A percentile compares a stretch with the other conserved stretches of the same genome.
Conservation (phyloP, 805 yeast species). For the Saturnispora kantuleensis region DNA sequence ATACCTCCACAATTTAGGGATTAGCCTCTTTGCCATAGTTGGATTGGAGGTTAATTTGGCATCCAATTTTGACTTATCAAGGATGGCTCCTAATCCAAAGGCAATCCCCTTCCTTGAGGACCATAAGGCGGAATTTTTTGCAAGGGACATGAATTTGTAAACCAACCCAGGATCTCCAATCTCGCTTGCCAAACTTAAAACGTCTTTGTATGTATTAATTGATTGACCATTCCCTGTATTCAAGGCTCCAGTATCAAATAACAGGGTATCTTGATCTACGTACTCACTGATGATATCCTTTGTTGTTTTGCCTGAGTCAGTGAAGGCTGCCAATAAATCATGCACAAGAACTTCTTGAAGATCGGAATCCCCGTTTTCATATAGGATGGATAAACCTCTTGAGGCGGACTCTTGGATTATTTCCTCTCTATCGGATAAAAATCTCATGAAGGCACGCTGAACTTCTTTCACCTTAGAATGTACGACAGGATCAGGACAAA, state of each 20-base stretch:
- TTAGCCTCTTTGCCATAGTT: slow-evolving; percentile 45
- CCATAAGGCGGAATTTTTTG: slow-evolving; percentile 84
- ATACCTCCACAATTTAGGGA: slow-evolving; percentile 79
- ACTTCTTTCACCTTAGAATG: slow-evolving; percentile 45
- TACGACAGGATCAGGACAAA: slow-evolving; percentile 41
- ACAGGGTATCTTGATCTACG: slow-evolving; percentile 66
- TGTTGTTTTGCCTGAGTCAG: slow-evolving; percentile 47
- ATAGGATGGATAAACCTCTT: slow-evolving; percentile 73
- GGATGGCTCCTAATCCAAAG: slow-evolving; percentile 77
- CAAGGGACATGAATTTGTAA: slow-evolving; percentile 87
- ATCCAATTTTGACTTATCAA: slow-evolving; percentile 69
- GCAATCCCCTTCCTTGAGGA: slow-evolving; percentile 90
- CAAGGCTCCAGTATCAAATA: slow-evolving; percentile 75
- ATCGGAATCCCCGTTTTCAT: slow-evolving; percentile 62
- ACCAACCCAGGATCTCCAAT: slow-evolving; percentile 94
- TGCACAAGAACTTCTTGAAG: slow-evolving; percentile 65
- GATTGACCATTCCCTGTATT: slow-evolving; percentile 80
- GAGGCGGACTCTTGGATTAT: slow-evolving; percentile 88
- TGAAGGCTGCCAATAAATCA: slow-evolving; percentile 65
- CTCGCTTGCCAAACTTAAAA: slow-evolving; percentile 78
- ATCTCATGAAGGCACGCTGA: slow-evolving; percentile 67
- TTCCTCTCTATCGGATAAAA: slow-evolving; percentile 75
- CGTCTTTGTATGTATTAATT: slow-evolving; percentile 84
- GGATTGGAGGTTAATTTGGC: slow-evolving; percentile 46
- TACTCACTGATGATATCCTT: slow-evolving; percentile 47